These are phyloP conservation scores for Zizania latifolia DNA, from an alignment of 176 grass and related monocot species.

Conservation along the genomic window DNA sequence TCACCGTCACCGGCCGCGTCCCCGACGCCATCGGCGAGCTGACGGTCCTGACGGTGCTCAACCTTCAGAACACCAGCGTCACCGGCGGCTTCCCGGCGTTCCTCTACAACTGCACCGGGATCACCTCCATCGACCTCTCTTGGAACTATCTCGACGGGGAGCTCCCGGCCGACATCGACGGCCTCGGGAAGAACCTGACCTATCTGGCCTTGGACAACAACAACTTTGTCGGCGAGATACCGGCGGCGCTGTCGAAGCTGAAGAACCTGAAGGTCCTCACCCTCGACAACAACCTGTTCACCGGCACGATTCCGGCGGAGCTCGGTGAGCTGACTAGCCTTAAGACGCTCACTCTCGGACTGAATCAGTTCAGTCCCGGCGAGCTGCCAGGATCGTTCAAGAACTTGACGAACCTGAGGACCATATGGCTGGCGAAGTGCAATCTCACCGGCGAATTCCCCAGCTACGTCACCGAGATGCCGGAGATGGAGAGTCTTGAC, in stretches of 20 bases:
- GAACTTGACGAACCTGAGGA: constrained; percentile 41
- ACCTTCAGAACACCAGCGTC: constrained; percentile 57
- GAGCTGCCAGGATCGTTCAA: constrained; percentile 44
- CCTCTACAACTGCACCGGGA: constrained; percentile 43
- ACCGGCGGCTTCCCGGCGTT: constrained; percentile 38
- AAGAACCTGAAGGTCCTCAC: constrained; percentile 28
- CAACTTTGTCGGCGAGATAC: constrained; percentile 22
- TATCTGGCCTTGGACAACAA: constrained; percentile 28
- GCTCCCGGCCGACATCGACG: constrained; percentile 43
- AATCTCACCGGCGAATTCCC: constrained; percentile 60
- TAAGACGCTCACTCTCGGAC: constrained; percentile 37
- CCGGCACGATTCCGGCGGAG: constrained; percentile 40
- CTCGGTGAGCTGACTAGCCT: constrained; percentile 51
- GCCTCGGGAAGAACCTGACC: neutral
- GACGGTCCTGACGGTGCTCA: constrained; percentile 31
- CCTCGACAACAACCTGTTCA: constrained; percentile 43
- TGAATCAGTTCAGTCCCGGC: constrained; percentile 26
- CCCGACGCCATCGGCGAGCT: constrained; percentile 54
- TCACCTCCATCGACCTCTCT: constrained; percentile 37
- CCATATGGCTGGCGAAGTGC: constrained; percentile 23
- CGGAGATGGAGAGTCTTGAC: constrained; percentile 35
- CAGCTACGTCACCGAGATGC: constrained; percentile 6
- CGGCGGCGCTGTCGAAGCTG: constrained; percentile 13
- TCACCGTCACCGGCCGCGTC: constrained; percentile 23
- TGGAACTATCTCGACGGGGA: constrained; percentile 28